Percentiles rank a stretch among this genome's conserved stretches.
phyloP scores from a whole-genome alignment of 352 stramenopile species.

The Phytophthora melonis region DNA sequence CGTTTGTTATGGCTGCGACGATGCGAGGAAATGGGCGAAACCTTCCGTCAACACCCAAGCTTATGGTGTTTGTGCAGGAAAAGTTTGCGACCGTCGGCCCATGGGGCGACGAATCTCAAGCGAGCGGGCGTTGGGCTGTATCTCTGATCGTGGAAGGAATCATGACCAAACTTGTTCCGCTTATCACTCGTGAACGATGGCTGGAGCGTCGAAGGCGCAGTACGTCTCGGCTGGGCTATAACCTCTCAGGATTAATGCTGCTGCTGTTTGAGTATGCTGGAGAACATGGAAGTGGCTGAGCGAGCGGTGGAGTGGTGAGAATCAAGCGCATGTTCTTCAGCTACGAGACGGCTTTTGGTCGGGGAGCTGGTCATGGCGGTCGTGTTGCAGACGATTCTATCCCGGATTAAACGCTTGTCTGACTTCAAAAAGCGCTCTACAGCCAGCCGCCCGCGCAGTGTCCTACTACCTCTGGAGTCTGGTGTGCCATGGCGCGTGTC shows the following conservation, averaged over 20 bases:
- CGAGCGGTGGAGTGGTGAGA: constrained; percentile 2
- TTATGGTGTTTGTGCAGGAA: constrained; percentile 12
- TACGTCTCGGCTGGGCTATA: constrained; percentile 18
- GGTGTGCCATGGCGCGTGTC: constrained; percentile 2
- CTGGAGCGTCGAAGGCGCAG: constrained; percentile 2
- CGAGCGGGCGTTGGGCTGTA: constrained; percentile 8
- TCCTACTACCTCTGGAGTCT: constrained; percentile 18
- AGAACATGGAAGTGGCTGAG: constrained; percentile 5
- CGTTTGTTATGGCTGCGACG: background rate
- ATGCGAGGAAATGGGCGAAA: constrained; percentile 4
- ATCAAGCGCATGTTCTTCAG: constrained; percentile 15
- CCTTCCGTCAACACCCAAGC: background rate
- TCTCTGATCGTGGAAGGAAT: constrained; percentile 5
- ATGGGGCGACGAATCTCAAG: constrained; percentile 8
- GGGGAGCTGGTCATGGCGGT: constrained; percentile 12
- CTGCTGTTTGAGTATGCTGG: constrained; percentile 16
- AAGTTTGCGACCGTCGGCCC: constrained; percentile 4
- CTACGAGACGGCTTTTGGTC: constrained; percentile 12
- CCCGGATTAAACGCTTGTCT: constrained; percentile 3
- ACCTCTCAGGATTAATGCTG: constrained; percentile 13
- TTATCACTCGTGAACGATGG: constrained; percentile 23
- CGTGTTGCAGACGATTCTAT: constrained; percentile 7
- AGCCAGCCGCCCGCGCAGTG: background rate
- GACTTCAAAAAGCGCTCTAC: constrained; percentile 17
- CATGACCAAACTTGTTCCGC: constrained; percentile 21